Base-by-base conservation (phyloP, 83 land plant genomes). In the Larix sibirica region DNA sequence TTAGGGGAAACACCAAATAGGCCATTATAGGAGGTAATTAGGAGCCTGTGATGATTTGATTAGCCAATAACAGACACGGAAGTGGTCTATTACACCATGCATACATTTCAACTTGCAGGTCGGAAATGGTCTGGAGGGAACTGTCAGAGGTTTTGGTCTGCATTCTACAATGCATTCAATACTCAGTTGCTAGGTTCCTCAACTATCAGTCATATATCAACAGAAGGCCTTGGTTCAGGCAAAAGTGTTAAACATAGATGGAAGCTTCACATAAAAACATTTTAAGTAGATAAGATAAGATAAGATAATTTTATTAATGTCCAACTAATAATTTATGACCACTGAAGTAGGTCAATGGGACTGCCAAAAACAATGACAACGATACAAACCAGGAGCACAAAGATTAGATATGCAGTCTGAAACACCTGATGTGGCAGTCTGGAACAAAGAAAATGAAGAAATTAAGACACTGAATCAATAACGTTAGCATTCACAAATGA, bases 391-490 rank as follows among this genome's bases (percentile, higher is more conserved):
- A 2, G 36, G 36, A 33, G 36, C 36, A 33, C 36, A 33, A 33
- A 33, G 36, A 33, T 2, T 2, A 33, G 20, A 64, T 64, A 21
- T 64, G 20, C 23, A 20, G 20, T 64, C 21, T 23, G 18, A 10
- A 56, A 77, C 56, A 21, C 61, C 24, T 10, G 7, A 47, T 77
- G 56, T 50, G 38, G 65, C 18, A 14, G 40, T 31, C 33, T 17
- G 13, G 58, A 79, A 20, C 33, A 62, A 10, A 59, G 67, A 79
- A 23, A 56, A 54, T 61, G 67, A 20, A 36, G 33, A 56, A 79
- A 56, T n/a, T 60, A 26, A 56, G 28, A 50, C 81, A 79, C n/a
- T 79, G 61, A 79, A 62, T n/a, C 28, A 54, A 59, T n/a, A 44
- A 60, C 7, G 14, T 66, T 14, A 28, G 3, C 70, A n/a, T 66